phyloP scores from a whole-genome alignment of 805 yeast species.

The Ogataea zsoltii region DNA sequence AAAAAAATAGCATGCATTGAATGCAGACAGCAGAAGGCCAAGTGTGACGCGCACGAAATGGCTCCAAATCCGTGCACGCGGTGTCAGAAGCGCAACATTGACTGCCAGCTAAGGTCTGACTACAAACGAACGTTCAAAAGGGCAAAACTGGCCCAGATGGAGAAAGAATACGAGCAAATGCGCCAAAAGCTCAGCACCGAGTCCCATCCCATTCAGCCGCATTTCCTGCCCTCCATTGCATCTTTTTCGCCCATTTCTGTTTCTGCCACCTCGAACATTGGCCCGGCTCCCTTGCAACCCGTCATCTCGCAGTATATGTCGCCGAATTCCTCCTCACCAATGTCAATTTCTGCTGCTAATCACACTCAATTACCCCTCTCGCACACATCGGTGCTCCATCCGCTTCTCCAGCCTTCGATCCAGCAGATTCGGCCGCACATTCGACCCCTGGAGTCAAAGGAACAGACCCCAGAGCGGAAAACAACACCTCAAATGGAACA shows the following conservation, averaged over 20 bases:
- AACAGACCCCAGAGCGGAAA: no score
- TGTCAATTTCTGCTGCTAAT: background rate
- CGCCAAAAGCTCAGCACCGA: conserved; percentile 33
- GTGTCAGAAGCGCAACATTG: conserved; percentile 67
- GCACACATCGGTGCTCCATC: conserved; percentile 2
- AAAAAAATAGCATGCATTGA: conserved; percentile 89
- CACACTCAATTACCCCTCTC: background rate
- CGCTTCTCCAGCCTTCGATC: conserved; percentile 2
- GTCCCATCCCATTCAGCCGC: conserved; percentile 9
- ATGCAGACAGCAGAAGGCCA: conserved; percentile 92
- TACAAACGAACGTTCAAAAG: conserved; percentile 90
- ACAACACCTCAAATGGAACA: no score
- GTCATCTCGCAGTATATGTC: conserved; percentile 8
- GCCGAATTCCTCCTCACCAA: conserved; percentile 16
- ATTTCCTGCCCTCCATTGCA: conserved; percentile 17
- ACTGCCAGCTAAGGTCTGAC: conserved; percentile 74
- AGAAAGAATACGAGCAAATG: conserved; percentile 71
- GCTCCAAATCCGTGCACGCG: conserved; percentile 82
- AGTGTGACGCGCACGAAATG: conserved; percentile 80
- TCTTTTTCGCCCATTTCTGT: conserved; percentile 13
- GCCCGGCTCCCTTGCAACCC: conserved; percentile 9
- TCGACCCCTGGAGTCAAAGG: no score
- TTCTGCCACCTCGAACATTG: background rate
- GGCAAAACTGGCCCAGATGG: conserved; percentile 79
- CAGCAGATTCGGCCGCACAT: no score